These are phyloP conservation scores for Elymus sibiricus DNA, from an alignment of 176 grass and related monocot genomes.

Conservation along the genomic window DNA sequence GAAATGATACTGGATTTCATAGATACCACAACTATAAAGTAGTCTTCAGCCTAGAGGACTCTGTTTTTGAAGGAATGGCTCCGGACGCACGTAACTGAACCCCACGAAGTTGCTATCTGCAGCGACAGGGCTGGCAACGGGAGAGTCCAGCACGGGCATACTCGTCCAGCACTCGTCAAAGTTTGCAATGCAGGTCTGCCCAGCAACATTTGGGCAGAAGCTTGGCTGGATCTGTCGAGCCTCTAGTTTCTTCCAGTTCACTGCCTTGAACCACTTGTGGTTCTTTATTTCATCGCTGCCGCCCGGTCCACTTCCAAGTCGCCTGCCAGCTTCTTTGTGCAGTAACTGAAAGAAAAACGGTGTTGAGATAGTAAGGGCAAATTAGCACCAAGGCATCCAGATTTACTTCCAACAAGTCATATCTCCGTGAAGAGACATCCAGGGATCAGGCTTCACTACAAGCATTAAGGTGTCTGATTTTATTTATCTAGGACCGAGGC, in stretches of 20 bases:
- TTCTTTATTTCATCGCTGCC: slow-evolving; percentile 84
- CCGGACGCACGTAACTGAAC: slow-evolving; percentile 80
- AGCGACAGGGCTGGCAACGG: slow-evolving; percentile 73
- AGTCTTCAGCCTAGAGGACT: slow-evolving; percentile 61
- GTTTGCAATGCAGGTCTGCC: slow-evolving; percentile 76
- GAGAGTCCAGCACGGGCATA: slow-evolving; percentile 82
- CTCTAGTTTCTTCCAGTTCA: slow-evolving; percentile 91
- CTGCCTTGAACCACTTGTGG: slow-evolving; percentile 93
- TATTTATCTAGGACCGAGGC: neutral
- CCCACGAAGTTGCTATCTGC: slow-evolving; percentile 69
- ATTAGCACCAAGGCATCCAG: neutral
- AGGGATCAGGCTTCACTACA: neutral
- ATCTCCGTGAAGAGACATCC: neutral
- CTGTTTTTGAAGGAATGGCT: slow-evolving; percentile 56
- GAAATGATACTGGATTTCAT: neutral
- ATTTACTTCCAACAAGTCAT: neutral
- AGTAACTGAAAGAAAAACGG: slow-evolving; percentile 50
- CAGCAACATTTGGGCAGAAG: slow-evolving; percentile 82
- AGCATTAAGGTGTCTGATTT: neutral
- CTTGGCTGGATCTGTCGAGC: slow-evolving; percentile 78
- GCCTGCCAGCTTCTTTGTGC: slow-evolving; percentile 78
- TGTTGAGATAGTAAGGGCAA: neutral
- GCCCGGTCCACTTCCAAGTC: slow-evolving; percentile 57
- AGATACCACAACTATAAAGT: neutral
- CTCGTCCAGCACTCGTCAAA: slow-evolving; percentile 91